phyloP scores from a whole-genome alignment of 148 eudicot species.

The Rhododendron mucronatum region DNA sequence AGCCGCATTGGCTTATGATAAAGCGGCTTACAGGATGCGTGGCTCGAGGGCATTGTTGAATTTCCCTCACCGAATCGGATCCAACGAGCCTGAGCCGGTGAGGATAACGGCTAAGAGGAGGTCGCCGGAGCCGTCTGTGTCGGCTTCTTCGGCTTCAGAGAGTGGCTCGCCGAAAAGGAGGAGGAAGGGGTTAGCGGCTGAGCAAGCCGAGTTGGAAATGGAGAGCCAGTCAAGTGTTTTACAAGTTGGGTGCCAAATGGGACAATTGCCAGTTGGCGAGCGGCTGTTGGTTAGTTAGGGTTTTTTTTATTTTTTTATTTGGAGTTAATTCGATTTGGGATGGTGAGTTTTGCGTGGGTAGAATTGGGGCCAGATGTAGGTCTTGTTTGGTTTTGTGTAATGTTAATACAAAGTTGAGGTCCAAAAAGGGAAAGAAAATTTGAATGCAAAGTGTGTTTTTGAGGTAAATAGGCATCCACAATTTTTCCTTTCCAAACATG shows the following conservation, averaged over 20 bases:
- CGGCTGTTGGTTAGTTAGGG: slow-evolving; percentile 17
- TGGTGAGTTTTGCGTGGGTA: not conserved
- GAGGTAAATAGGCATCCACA: no score
- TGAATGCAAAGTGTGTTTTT: not conserved
- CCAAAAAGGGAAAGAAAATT: not conserved
- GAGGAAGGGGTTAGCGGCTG: slow-evolving; percentile 21
- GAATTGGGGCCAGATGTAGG: not conserved
- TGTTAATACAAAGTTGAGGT: not conserved
- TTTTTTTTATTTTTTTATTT: no score
- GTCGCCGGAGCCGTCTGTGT: slow-evolving; percentile 35
- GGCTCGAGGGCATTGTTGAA: slow-evolving; percentile 49
- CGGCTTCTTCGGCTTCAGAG: slow-evolving; percentile 26
- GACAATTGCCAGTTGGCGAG: slow-evolving; percentile 16
- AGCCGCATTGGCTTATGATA: slow-evolving; percentile 53
- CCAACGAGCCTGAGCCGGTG: slow-evolving; percentile 53
- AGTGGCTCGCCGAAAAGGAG: slow-evolving; percentile 34
- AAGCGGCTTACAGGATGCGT: slow-evolving; percentile 54
- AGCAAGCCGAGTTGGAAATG: slow-evolving; percentile 24
- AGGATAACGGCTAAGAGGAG: slow-evolving; percentile 43
- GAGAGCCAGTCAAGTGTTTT: slow-evolving; percentile 26
- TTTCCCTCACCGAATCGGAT: slow-evolving; percentile 44
- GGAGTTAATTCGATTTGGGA: no score
- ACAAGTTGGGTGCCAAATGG: slow-evolving; percentile 15
- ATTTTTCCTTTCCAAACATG: no score
- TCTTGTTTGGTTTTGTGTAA: slow-evolving; percentile 3